A percentile compares a stretch with the other conserved stretches of the same genome.
Evolutionary conservation across 2,329 filamentous ascomycete species (phyloP).

Genomic region (Trichoderma lentiforme): DNA sequence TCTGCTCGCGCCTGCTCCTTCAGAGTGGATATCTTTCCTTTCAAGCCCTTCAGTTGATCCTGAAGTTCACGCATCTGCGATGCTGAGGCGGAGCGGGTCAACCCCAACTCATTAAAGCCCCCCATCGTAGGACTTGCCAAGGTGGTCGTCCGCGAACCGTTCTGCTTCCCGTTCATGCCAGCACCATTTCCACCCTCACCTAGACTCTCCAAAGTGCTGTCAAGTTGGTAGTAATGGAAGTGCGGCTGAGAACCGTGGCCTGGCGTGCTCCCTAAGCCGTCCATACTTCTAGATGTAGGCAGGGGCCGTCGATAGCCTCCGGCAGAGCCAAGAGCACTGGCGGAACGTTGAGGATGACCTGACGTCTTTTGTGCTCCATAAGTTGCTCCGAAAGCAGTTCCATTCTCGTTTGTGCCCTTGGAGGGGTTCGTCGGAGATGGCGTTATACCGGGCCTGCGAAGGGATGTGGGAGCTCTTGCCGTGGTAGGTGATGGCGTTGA

Average conservation of each 20-base stretch:
- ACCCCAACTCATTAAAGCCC: slow-evolving; percentile 42
- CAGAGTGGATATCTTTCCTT: slow-evolving; percentile 77
- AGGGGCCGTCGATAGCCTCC: slow-evolving; percentile 55
- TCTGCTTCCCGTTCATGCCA: slow-evolving; percentile 27
- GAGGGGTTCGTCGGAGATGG: slow-evolving; percentile 24
- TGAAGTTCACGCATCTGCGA: slow-evolving; percentile 70
- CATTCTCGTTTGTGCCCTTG: slow-evolving; percentile 34
- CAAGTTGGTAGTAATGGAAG: slow-evolving; percentile 37
- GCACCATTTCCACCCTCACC: slow-evolving; percentile 46
- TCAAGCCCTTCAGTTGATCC: slow-evolving; percentile 81
- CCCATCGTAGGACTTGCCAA: slow-evolving; percentile 47
- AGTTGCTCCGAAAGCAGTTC: slow-evolving; percentile 23
- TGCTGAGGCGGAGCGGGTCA: slow-evolving; percentile 67
- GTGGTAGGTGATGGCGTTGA: slow-evolving; percentile 54
- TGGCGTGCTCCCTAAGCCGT: slow-evolving; percentile 36
- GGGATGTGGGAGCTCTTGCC: slow-evolving; percentile 28
- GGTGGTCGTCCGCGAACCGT: slow-evolving; percentile 34
- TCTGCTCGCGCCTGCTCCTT: slow-evolving; percentile 77
- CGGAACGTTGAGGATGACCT: slow-evolving; percentile 52
- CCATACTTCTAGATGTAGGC: slow-evolving; percentile 42
- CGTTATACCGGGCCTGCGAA: slow-evolving; percentile 23
- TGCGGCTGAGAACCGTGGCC: background rate
- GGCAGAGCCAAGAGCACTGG: slow-evolving; percentile 60
- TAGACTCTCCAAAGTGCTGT: slow-evolving; percentile 49
- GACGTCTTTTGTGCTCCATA: slow-evolving; percentile 26